Percentiles rank a stretch among this genome's conserved stretches.
These are phyloP conservation scores for Leccinum subgranulosum DNA, from an alignment of 768 basidiomycete genomes.

Conservation along the genomic window DNA sequence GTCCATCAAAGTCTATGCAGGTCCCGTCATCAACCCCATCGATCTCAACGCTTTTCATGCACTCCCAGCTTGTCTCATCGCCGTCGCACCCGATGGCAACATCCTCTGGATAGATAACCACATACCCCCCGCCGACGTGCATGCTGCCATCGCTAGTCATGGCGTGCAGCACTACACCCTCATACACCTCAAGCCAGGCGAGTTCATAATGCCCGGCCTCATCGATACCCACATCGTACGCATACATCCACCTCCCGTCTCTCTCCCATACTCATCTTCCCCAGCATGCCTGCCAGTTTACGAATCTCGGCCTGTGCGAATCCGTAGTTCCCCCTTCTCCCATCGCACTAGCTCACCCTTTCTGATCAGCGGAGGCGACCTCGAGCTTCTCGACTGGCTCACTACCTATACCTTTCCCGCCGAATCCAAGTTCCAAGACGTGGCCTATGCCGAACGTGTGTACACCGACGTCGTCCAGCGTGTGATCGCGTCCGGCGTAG, in stretches of 20 bases:
- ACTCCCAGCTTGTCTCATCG: constrained; percentile 53
- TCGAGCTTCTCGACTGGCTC: constrained; percentile 90
- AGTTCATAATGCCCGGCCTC: constrained; percentile 85
- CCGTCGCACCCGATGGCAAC: constrained; percentile 46
- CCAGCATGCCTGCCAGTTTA: constrained; percentile 41
- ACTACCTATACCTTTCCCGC: constrained; percentile 81
- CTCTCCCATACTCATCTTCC: background rate
- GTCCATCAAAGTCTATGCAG: constrained; percentile 45
- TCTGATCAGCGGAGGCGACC: constrained; percentile 66
- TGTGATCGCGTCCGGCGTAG: constrained; percentile 71
- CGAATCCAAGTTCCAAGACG: constrained; percentile 72
- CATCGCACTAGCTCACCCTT: constrained; percentile 1
- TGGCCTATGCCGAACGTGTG: constrained; percentile 60
- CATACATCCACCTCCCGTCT: background rate
- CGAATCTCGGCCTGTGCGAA: constrained; percentile 37
- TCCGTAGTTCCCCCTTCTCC: background rate
- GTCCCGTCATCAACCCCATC: constrained; percentile 54
- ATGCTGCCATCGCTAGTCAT: constrained; percentile 48
- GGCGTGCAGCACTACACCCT: constrained; percentile 38
- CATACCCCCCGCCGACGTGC: constrained; percentile 45
- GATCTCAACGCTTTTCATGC: constrained; percentile 42
- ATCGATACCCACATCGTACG: constrained; percentile 90
- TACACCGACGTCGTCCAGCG: constrained; percentile 74
- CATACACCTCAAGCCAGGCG: constrained; percentile 43
- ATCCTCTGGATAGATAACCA: constrained; percentile 73